Evolutionary conservation across 108 stramenopile species (phyloP).

Genomic region (Cyclotella baltica): DNA sequence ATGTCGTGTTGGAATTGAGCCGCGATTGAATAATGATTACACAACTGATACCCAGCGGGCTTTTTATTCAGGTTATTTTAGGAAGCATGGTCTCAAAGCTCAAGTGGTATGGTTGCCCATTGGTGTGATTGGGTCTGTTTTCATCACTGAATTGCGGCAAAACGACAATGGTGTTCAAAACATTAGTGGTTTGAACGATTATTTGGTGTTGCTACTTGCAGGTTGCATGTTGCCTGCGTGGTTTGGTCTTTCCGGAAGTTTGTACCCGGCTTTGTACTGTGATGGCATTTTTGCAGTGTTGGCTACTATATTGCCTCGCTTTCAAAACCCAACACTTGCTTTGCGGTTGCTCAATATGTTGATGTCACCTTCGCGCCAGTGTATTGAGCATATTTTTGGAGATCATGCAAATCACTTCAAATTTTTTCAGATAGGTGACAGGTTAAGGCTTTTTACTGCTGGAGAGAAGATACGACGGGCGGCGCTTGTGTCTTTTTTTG

Average conservation of each 20-base stretch:
- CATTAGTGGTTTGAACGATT: conserved; percentile 34
- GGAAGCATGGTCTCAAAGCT: conserved; percentile 26
- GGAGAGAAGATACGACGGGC: neutral
- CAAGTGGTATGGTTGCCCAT: conserved; percentile 37
- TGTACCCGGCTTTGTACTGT: conserved; percentile 13
- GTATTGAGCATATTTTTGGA: conserved; percentile 15
- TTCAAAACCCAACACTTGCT: conserved; percentile 3
- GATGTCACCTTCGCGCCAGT: neutral
- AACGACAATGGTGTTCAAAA: too few relatives aligned
- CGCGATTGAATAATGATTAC: too few relatives aligned
- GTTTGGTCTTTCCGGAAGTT: neutral
- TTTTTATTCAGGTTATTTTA: conserved; percentile 36
- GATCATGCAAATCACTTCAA: neutral
- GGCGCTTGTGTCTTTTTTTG: conserved; percentile 26
- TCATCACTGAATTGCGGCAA: conserved; percentile 20
- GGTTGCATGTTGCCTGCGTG: neutral
- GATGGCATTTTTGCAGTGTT: conserved; percentile 17
- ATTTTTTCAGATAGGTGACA: too few relatives aligned
- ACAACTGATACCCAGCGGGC: conserved; percentile 39
- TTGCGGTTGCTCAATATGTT: conserved; percentile 1
- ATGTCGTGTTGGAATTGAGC: too few relatives aligned
- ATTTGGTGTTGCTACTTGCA: conserved; percentile 16
- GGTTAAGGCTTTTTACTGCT: neutral
- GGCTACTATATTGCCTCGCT: conserved; percentile 9
- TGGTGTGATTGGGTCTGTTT: conserved; percentile 35